Percentiles rank a stretch among this genome's conserved stretches.
phyloP scores from a whole-genome alignment of 805 yeast genomes.

The Peterozyma xylosa region DNA sequence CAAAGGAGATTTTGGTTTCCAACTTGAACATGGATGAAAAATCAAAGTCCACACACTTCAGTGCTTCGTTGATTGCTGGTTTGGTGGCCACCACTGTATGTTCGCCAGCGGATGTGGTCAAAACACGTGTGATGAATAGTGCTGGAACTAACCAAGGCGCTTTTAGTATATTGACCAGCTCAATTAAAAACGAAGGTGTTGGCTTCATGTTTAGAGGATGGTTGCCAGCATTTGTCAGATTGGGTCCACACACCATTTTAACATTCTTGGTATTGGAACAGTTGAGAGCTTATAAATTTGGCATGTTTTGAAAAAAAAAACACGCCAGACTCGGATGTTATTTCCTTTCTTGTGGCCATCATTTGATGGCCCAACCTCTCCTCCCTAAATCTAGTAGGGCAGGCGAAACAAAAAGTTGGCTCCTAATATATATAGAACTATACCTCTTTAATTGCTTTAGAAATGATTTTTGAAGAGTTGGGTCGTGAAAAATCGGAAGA shows the following conservation, averaged over 20 bases:
- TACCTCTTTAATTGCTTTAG: too few relatives aligned
- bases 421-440: too few relatives aligned
- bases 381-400: too few relatives aligned
- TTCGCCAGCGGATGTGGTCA: constrained; percentile 88
- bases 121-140: constrained; percentile 80
- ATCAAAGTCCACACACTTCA: constrained; percentile 64
- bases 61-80: constrained; percentile 76
- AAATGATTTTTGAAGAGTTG: too few relatives aligned
- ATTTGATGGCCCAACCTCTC: too few relatives aligned
- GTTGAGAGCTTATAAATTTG: constrained; percentile 44
- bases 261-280: constrained; percentile 66
- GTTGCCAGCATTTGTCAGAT: constrained; percentile 79
- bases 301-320: constrained; percentile 22
- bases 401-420: too few relatives aligned
- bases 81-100: constrained; percentile 86
- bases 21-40: constrained; percentile 44
- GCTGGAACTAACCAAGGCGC: constrained; percentile 41
- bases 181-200: constrained; percentile 64
- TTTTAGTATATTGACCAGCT: constrained; percentile 37
- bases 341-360: too few relatives aligned
- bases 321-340: not conserved
- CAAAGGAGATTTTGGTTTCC: constrained; percentile 53
- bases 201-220: constrained; percentile 86
- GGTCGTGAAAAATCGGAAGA: too few relatives aligned
- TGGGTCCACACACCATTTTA: constrained; percentile 76